phyloP scores from a whole-genome alignment of 1,284 basidiomycete genomes.

The Sphaerobolus stellatus region DNA sequence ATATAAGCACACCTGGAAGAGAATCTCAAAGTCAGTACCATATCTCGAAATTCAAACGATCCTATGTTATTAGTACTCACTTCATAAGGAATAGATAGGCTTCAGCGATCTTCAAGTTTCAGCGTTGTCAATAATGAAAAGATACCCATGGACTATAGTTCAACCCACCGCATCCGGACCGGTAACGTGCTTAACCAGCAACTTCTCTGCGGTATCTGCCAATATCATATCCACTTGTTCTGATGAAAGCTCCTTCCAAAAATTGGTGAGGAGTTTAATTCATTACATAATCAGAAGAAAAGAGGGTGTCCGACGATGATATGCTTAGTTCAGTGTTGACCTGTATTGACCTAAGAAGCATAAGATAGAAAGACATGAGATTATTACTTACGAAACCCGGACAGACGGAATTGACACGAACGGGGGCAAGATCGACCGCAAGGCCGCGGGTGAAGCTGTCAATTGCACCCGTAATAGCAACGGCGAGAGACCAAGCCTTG shows the following conservation, averaged over 20 bases:
- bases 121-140: not conserved
- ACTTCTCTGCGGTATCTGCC: constrained; percentile 6
- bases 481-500: constrained; percentile 17
- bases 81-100: constrained; percentile 25
- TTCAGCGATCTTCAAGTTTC: constrained; percentile 17
- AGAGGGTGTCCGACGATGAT: not conserved
- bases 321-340: constrained; percentile 11
- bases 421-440: constrained; percentile 22
- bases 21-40: not conserved
- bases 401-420: constrained; percentile 20
- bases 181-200: constrained; percentile 19
- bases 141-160: not conserved
- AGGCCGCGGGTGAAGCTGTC: constrained; percentile 20
- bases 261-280: constrained; percentile 6
- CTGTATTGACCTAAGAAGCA: not conserved
- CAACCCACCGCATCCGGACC: constrained; percentile 17
- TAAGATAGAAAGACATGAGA: not conserved
- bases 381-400: constrained; percentile 19
- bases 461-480: constrained; percentile 18
- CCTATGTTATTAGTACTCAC: constrained; percentile 10
- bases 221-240: constrained; percentile 14
- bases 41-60: not conserved
- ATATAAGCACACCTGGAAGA: constrained; percentile 19
- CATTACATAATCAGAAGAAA: not conserved
- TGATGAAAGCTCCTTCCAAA: constrained; percentile 16